Percentiles rank a stretch among this genome's conserved stretches.
Evolutionary conservation across 2,329 filamentous ascomycete species (phyloP).

Genomic region (Sphaerulina musiva): DNA sequence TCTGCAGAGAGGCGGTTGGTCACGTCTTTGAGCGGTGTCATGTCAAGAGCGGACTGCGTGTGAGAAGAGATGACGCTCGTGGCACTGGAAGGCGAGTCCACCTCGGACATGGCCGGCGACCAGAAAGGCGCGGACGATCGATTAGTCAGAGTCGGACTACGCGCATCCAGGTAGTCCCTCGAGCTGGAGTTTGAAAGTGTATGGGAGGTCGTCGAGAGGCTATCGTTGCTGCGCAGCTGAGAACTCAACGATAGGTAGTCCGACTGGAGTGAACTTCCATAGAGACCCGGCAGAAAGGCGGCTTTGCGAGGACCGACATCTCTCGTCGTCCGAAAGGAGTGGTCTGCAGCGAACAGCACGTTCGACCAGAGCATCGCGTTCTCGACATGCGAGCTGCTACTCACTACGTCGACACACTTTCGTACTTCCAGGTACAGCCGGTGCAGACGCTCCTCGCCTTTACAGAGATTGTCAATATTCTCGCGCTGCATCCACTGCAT

Average conservation of each 20-base stretch:
- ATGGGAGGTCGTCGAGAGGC: conserved; percentile 24
- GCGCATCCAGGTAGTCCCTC: conserved; percentile 62
- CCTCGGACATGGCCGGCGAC: conserved; percentile 72
- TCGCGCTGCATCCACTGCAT: conserved; percentile 73
- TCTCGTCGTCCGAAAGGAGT: conserved; percentile 10
- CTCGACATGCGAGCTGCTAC: conserved; percentile 65
- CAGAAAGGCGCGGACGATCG: conserved; percentile 78
- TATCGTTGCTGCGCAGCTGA: conserved; percentile 23
- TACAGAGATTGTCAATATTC: conserved; percentile 86
- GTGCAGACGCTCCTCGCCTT: conserved; percentile 89
- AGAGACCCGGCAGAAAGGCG: conserved; percentile 10
- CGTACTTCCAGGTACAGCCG: conserved; percentile 87
- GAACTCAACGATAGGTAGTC: conserved; percentile 21
- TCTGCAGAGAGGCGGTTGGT: conserved; percentile 33
- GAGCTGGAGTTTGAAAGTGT: conserved; percentile 31
- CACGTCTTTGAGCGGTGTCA: conserved; percentile 5
- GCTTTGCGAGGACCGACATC: conserved; percentile 4
- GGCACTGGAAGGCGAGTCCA: conserved; percentile 57
- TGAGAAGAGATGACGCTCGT: conserved; percentile 48
- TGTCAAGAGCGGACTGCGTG: conserved; percentile 14
- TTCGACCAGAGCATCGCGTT: conserved; percentile 89
- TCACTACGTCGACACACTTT: conserved; percentile 74
- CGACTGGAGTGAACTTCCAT: conserved; percentile 11
- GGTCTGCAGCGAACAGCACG: conserved; percentile 69
- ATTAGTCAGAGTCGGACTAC: conserved; percentile 62